These are phyloP conservation scores for Acer yangbiense DNA, from an alignment of 345 rosid genomes.

Conservation along the genomic window DNA sequence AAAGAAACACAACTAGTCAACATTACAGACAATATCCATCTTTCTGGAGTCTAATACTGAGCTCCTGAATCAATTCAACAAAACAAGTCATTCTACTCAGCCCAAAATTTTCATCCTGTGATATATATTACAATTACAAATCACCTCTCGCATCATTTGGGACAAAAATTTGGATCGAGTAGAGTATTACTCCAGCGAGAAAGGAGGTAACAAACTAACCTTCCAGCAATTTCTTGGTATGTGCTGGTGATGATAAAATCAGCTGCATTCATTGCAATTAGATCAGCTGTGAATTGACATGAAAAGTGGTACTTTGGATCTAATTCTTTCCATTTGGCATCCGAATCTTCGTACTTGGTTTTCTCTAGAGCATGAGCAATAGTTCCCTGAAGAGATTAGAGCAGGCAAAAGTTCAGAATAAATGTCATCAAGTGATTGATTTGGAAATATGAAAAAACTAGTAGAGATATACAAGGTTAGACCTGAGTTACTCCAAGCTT, in stretches of 20 bases:
- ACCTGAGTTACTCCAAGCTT: conserved; percentile 85
- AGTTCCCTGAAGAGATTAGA: conserved; percentile 51
- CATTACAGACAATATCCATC: no score
- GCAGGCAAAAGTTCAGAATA: conserved; percentile 8
- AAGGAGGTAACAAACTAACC: conserved; percentile 38
- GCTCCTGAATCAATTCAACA: no score
- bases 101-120: no score
- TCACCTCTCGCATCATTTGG: no score
- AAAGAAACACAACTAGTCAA: conserved; percentile 6
- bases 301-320: conserved; percentile 91
- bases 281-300: conserved; percentile 90
- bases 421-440: not conserved
- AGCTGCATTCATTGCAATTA: conserved; percentile 77
- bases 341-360: conserved; percentile 90
- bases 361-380: conserved; percentile 96
- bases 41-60: no score
- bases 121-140: no score
- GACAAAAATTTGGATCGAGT: not conserved
- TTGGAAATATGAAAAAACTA: not conserved
- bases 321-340: conserved; percentile 81
- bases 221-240: conserved; percentile 97
- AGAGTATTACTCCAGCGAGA: not conserved
- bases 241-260: conserved; percentile 92
- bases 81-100: no score
- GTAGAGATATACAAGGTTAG: not conserved